phyloP scores from a whole-genome alignment of 306 rosid species.

The Senna tora region DNA sequence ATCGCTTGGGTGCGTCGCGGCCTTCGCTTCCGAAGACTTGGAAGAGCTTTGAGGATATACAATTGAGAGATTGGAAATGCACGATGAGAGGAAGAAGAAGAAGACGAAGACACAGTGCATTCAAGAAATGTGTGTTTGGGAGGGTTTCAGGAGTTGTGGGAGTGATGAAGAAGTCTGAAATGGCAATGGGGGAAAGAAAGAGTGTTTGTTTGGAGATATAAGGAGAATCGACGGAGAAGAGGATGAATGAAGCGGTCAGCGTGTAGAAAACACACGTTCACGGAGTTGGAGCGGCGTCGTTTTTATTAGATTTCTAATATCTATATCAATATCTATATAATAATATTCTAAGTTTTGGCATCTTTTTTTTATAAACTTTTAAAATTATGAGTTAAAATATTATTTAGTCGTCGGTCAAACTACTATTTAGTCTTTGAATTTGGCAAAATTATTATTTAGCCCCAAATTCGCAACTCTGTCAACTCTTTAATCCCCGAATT shows the following conservation, averaged over 20 bases:
- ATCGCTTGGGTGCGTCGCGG: conserved; percentile 13
- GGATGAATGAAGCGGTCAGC: conserved; percentile 13
- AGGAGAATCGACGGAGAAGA: neutral
- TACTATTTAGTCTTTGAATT: too few relatives aligned
- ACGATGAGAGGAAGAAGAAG: neutral
- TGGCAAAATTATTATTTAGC: too few relatives aligned
- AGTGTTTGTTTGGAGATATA: neutral
- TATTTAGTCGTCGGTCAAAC: too few relatives aligned
- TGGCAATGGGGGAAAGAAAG: neutral
- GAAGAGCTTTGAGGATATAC: neutral
- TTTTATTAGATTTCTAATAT: neutral
- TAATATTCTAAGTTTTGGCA: too few relatives aligned
- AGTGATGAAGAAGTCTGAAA: neutral
- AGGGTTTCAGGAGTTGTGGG: neutral
- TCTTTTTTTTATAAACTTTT: too few relatives aligned
- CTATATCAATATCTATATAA: too few relatives aligned
- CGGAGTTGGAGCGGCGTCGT: neutral
- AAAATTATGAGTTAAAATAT: too few relatives aligned
- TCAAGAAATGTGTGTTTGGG: neutral
- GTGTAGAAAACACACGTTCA: neutral
- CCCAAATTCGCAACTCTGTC: too few relatives aligned
- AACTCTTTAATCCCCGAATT: too few relatives aligned
- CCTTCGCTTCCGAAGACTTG: neutral
- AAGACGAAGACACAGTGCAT: neutral
- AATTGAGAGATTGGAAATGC: neutral